phyloP scores from a whole-genome alignment of 768 basidiomycete genomes.

The Lactarius sanguifluus region DNA sequence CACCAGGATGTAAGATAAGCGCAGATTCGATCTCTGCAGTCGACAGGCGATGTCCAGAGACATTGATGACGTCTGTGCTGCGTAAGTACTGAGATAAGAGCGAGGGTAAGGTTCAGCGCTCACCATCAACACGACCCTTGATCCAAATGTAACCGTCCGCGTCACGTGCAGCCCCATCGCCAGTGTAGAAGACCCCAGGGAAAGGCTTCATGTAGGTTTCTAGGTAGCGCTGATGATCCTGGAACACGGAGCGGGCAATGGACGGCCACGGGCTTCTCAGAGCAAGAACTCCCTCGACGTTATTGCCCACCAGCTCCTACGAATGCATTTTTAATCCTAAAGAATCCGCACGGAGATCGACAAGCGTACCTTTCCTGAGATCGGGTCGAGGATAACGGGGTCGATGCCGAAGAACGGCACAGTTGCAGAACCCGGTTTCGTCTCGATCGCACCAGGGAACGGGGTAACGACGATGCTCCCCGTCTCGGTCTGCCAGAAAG shows the following conservation, averaged over 20 bases:
- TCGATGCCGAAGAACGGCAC: constrained; percentile 98
- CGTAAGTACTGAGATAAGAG: constrained; percentile 9
- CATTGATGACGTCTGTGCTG: constrained; percentile 89
- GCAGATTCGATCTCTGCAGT: constrained; percentile 99
- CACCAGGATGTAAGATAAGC: constrained; percentile 90
- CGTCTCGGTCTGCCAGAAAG: constrained; percentile 98
- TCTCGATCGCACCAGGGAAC: constrained; percentile 92
- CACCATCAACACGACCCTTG: constrained; percentile 93
- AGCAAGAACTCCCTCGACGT: constrained; percentile 88
- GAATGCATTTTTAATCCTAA: not conserved
- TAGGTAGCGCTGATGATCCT: constrained; percentile 85
- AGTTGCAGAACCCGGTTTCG: constrained; percentile 95
- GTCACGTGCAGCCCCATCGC: constrained; percentile 93
- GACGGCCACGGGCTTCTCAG: constrained; percentile 92
- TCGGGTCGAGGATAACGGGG: constrained; percentile 82
- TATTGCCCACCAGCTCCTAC: constrained; percentile 69
- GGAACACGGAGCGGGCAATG: constrained; percentile 88
- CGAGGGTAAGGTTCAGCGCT: constrained; percentile 30
- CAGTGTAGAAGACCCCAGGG: constrained; percentile 94
- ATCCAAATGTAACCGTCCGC: constrained; percentile 99
- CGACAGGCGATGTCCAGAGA: constrained; percentile 93
- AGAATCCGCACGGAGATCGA: not conserved
- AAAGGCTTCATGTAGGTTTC: constrained; percentile 84
- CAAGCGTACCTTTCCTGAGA: constrained; percentile 58
- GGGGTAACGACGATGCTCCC: constrained; percentile 95